A percentile compares a stretch with the other conserved stretches of the same genome.
Evolutionary conservation across 2,329 filamentous ascomycete species (phyloP).

Genomic region (Plectosphaerella cucumerina): DNA sequence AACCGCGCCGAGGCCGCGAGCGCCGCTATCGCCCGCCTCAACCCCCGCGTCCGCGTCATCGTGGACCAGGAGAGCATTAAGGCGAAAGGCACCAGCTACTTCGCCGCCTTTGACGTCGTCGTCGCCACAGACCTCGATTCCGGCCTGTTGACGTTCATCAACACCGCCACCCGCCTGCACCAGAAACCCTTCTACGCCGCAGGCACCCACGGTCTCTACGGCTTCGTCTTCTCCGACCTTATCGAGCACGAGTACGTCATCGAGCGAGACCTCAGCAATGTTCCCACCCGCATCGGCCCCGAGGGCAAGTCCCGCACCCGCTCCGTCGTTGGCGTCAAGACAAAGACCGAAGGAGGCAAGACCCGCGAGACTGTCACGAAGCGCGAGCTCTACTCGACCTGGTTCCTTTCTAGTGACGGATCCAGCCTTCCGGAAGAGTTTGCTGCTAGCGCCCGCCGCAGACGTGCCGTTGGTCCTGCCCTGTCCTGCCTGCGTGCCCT

Average conservation of each 20-base stretch:
- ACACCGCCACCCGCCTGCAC: constrained; percentile 77
- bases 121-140: constrained; percentile 88
- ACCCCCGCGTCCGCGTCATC: constrained; percentile 77
- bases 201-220: constrained; percentile 83
- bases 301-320: constrained; percentile 84
- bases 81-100: constrained; percentile 69
- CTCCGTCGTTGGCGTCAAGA: constrained; percentile 66
- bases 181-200: constrained; percentile 84
- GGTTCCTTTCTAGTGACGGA: constrained; percentile 75
- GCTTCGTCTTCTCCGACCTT: constrained; percentile 91
- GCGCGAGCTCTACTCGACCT: constrained; percentile 83
- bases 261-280: constrained; percentile 77
- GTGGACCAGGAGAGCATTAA: constrained; percentile 66
- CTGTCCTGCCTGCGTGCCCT: constrained; percentile 84
- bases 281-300: constrained; percentile 51
- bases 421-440: constrained; percentile 70
- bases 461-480: constrained; percentile 74
- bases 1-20: constrained; percentile 82
- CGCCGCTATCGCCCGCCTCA: constrained; percentile 76
- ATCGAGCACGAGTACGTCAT: constrained; percentile 88
- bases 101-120: constrained; percentile 74
- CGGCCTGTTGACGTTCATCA: constrained; percentile 70
- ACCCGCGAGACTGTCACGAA: constrained; percentile 84
- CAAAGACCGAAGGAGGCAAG: constrained; percentile 66
- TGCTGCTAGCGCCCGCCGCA: constrained; percentile 57